phyloP scores from a whole-genome alignment of 2,329 filamentous ascomycete species.

The Cladophialophora yegresii region DNA sequence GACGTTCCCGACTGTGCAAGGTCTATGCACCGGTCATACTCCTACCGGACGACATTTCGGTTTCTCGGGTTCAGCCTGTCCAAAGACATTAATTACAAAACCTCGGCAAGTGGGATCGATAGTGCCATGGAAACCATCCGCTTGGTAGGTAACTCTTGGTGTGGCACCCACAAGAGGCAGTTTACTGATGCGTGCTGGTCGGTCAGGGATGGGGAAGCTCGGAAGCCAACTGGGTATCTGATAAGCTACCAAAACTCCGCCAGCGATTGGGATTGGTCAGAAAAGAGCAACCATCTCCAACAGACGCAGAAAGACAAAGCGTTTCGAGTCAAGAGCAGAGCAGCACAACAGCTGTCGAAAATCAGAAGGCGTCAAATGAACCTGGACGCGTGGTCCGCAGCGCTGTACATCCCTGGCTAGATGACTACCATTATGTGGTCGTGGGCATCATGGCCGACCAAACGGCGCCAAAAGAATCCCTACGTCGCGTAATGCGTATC shows the following conservation, averaged over 20 bases:
- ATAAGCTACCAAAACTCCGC: conserved; percentile 15
- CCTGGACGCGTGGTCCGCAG: conserved; percentile 3
- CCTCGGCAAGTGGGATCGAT: conserved; percentile 14
- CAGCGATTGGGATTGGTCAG: conserved; percentile 4
- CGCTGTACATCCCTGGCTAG: conserved; percentile 18
- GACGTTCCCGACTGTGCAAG: conserved; percentile 20
- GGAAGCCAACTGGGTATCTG: conserved; percentile 15
- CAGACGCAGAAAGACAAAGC: conserved; percentile 10
- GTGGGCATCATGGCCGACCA: conserved; percentile 20
- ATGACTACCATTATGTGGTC: conserved; percentile 24
- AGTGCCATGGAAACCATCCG: conserved; percentile 9
- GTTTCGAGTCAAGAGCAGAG: conserved; percentile 10
- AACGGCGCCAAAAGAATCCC: conserved; percentile 14
- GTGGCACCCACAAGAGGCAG: background rate
- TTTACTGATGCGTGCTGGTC: conserved; percentile 1
- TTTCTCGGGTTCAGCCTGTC: conserved; percentile 17
- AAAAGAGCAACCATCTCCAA: background rate
- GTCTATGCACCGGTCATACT: conserved; percentile 16
- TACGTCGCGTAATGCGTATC: conserved; percentile 14
- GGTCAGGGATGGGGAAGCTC: conserved; percentile 19
- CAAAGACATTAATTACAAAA: conserved; percentile 13
- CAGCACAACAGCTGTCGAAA: conserved; percentile 14
- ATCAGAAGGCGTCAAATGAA: conserved; percentile 7
- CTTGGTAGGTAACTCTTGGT: conserved; percentile 9
- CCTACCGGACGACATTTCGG: conserved; percentile 15